phyloP scores from a whole-genome alignment of 352 stramenopile species.

The Pythium aquatile region DNA sequence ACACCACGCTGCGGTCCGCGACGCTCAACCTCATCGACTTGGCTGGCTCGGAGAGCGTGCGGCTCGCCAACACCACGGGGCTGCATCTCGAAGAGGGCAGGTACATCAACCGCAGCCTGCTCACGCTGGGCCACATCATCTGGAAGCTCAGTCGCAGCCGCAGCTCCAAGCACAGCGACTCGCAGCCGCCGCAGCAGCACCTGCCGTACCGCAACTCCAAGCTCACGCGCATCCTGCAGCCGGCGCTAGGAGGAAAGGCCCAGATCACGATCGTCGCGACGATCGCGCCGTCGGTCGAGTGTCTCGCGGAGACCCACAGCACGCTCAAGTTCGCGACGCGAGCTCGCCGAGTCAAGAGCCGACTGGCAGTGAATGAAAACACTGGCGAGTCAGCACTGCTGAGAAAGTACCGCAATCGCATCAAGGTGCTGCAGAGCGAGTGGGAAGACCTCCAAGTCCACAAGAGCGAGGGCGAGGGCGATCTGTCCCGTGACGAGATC shows the following conservation, averaged over 20 bases:
- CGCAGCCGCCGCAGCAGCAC: conserved; percentile 42
- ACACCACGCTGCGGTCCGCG: conserved; percentile 49
- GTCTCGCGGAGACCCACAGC: conserved; percentile 92
- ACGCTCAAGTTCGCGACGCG: conserved; percentile 96
- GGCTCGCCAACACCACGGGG: conserved; percentile 73
- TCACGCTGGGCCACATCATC: conserved; percentile 94
- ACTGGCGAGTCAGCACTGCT: conserved; percentile 64
- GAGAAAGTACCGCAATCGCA: conserved; percentile 63
- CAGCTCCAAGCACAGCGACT: conserved; percentile 20
- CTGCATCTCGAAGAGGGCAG: conserved; percentile 81
- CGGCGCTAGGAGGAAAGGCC: conserved; percentile 94
- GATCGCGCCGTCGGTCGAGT: conserved; percentile 92
- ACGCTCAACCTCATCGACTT: conserved; percentile 92
- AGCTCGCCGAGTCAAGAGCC: conserved; percentile 92
- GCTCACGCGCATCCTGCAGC: conserved; percentile 97
- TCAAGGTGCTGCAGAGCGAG: conserved; percentile 66
- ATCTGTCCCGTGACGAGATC: neutral
- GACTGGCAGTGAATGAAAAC: conserved; percentile 88
- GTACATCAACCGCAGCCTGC: conserved; percentile 90
- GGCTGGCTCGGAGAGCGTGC: conserved; percentile 85
- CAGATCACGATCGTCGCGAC: conserved; percentile 97
- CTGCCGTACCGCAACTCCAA: conserved; percentile 98
- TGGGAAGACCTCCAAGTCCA: conserved; percentile 53
- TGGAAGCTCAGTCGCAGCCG: conserved; percentile 84
- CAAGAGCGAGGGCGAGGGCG: conserved; percentile 18